A percentile compares a stretch with the other conserved stretches of the same genome.
Conservation (phyloP, 805 yeast genomes). For the Ascoidea rubescens region DNA sequence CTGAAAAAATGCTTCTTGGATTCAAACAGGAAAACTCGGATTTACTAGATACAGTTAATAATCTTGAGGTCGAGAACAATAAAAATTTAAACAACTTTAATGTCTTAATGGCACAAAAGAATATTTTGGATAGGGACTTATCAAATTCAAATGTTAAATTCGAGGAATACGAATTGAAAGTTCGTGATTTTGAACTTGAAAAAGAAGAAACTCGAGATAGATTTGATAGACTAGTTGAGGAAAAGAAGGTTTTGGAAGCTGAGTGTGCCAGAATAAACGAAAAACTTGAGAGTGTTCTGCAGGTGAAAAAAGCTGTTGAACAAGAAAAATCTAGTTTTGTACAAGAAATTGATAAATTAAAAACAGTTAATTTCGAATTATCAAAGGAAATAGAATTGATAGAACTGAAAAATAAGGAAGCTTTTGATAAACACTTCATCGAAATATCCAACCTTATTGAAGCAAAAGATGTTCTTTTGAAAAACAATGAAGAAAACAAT, state of each 20-base stretch:
- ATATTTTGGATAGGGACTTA: neutral
- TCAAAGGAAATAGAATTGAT: slow-evolving; percentile 15
- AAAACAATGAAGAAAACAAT: neutral
- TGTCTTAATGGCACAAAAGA: neutral
- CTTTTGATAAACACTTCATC: too few relatives aligned
- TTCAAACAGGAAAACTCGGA: too few relatives aligned
- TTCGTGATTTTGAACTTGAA: neutral
- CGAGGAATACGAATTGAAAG: slow-evolving; percentile 2
- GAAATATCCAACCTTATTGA: too few relatives aligned
- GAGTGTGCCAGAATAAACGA: neutral
- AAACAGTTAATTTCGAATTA: slow-evolving; percentile 7
- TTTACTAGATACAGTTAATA: too few relatives aligned
- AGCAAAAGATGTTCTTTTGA: slow-evolving; percentile 1
- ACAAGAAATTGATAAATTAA: neutral
- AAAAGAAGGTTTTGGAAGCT: neutral
- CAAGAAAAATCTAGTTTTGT: neutral
- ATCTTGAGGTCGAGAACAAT: too few relatives aligned
- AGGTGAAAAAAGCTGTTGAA: neutral
- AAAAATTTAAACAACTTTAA: neutral
- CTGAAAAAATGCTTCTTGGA: too few relatives aligned
- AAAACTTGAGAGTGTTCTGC: neutral
- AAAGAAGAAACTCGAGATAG: neutral
- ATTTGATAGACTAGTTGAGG: neutral
- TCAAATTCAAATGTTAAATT: neutral
- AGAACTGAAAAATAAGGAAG: slow-evolving; percentile 6